Evolutionary conservation across 805 yeast genomes (phyloP).

Genomic region (Metschnikowia aberdeeniae): DNA sequence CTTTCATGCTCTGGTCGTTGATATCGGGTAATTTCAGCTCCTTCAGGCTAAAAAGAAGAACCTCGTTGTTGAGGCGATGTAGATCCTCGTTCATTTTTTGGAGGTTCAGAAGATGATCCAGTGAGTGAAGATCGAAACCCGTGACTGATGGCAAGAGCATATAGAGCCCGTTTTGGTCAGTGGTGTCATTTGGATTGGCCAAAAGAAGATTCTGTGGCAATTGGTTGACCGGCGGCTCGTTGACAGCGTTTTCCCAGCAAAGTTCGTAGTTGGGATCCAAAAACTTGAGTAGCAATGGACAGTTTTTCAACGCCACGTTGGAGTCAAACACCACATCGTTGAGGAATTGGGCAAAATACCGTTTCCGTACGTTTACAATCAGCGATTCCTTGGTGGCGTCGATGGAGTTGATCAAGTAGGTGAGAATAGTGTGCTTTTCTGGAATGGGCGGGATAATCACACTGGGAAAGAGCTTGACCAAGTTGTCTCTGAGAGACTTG

Average conservation of each 20-base stretch:
- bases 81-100: slow-evolving; percentile 34
- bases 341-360: slow-evolving; percentile 44
- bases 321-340: slow-evolving; percentile 34
- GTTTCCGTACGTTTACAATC: slow-evolving; percentile 46
- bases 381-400: slow-evolving; percentile 32
- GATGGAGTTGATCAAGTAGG: slow-evolving; percentile 38
- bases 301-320: slow-evolving; percentile 26
- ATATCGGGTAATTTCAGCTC: slow-evolving; percentile 12
- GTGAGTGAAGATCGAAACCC: slow-evolving; percentile 32
- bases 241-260: slow-evolving; percentile 49
- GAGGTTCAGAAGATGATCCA: slow-evolving; percentile 30
- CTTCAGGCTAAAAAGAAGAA: slow-evolving; percentile 26
- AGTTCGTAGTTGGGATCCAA: slow-evolving; percentile 48
- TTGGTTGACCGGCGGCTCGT: slow-evolving; percentile 42
- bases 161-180: slow-evolving; percentile 51
- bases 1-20: slow-evolving; percentile 12
- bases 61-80: slow-evolving; percentile 30
- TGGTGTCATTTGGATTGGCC: slow-evolving; percentile 48
- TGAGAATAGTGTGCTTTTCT: slow-evolving; percentile 44
- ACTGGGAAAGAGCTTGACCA: slow-evolving; percentile 38
- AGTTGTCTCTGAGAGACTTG: slow-evolving; percentile 38
- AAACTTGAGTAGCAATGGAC: slow-evolving; percentile 42
- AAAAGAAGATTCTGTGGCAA: slow-evolving; percentile 47
- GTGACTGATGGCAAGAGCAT: slow-evolving; percentile 43
- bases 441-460: slow-evolving; percentile 42